Evolutionary conservation across 148 eudicot species (phyloP).

Genomic region (Linanthus parryae): DNA sequence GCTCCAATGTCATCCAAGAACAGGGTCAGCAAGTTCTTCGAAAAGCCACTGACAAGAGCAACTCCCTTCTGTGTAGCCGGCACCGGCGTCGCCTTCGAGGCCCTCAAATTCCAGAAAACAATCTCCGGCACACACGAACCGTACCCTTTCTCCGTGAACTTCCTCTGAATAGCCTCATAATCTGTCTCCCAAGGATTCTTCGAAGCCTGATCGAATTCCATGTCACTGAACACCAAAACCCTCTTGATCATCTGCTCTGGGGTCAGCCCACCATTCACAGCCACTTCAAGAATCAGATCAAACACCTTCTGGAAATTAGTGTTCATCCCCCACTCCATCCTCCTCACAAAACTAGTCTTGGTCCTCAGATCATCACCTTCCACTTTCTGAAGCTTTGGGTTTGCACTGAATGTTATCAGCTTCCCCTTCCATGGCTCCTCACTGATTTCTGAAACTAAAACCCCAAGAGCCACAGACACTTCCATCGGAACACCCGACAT

Average conservation of each 20-base stretch:
- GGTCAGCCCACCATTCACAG: slow-evolving; percentile 15
- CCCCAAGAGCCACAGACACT: slow-evolving; percentile 1
- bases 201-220: slow-evolving; percentile 24
- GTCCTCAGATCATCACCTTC: not conserved
- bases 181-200: slow-evolving; percentile 18
- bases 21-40: slow-evolving; percentile 37
- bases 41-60: slow-evolving; percentile 43
- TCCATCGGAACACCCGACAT: slow-evolving; percentile 5
- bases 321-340: slow-evolving; percentile 16
- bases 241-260: slow-evolving; percentile 25
- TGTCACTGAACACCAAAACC: slow-evolving; percentile 29
- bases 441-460: not conserved
- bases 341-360: slow-evolving; percentile 4
- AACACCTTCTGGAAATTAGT: slow-evolving; percentile 35
- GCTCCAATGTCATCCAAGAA: slow-evolving; percentile 29
- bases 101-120: slow-evolving; percentile 42
- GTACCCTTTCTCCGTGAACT: slow-evolving; percentile 21
- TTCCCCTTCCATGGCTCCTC: slow-evolving; percentile 1
- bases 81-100: slow-evolving; percentile 39
- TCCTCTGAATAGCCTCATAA: slow-evolving; percentile 18
- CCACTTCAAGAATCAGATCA: slow-evolving; percentile 25
- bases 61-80: slow-evolving; percentile 29
- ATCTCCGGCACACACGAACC: slow-evolving; percentile 20
- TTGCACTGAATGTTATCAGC: not conserved
- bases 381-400: slow-evolving; percentile 1